phyloP scores from a whole-genome alignment of 2,329 filamentous ascomycete genomes.

The Corniculantispora saksenae region DNA sequence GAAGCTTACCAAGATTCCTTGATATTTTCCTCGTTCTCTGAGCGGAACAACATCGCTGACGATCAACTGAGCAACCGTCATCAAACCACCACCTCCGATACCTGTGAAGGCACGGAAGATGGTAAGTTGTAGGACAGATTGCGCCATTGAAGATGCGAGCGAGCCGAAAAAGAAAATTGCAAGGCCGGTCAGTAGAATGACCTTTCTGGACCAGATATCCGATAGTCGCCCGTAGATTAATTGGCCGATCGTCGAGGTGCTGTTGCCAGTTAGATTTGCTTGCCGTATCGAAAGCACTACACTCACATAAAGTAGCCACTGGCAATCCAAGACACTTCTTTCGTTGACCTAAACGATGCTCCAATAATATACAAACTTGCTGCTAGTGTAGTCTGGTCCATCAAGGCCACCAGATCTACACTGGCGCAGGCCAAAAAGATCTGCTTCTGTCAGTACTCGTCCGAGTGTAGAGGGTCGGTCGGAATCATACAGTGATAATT shows the following conservation, averaged over 20 bases:
- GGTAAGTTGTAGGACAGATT: constrained; percentile 41
- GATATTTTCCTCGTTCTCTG: constrained; percentile 70
- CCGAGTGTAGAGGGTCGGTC: too few relatives aligned
- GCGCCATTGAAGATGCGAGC: constrained; percentile 43
- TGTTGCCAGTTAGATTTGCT: constrained; percentile 21
- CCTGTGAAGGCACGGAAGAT: constrained; percentile 44
- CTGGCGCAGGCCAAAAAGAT: constrained; percentile 59
- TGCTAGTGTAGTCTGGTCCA: constrained; percentile 60
- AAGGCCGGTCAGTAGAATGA: constrained; percentile 39
- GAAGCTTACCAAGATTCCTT: constrained; percentile 53
- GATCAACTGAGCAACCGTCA: constrained; percentile 68
- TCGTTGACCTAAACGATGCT: constrained; percentile 49
- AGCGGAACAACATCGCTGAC: constrained; percentile 71
- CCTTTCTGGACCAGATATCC: constrained; percentile 49
- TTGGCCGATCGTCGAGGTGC: constrained; percentile 48
- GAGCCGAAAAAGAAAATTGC: constrained; percentile 46
- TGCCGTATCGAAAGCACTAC: background rate
- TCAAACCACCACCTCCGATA: constrained; percentile 72
- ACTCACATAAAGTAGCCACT: constrained; percentile 56
- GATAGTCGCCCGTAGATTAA: constrained; percentile 48
- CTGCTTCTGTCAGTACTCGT: constrained; percentile 33
- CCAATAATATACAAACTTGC: constrained; percentile 56
- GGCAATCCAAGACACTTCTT: constrained; percentile 56
- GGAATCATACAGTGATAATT: constrained; percentile 49
- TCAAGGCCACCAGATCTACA: constrained; percentile 55